These are phyloP conservation scores for Neoascochyta sp. DNA, from an alignment of 2,329 filamentous ascomycete genomes.

Conservation along the genomic window DNA sequence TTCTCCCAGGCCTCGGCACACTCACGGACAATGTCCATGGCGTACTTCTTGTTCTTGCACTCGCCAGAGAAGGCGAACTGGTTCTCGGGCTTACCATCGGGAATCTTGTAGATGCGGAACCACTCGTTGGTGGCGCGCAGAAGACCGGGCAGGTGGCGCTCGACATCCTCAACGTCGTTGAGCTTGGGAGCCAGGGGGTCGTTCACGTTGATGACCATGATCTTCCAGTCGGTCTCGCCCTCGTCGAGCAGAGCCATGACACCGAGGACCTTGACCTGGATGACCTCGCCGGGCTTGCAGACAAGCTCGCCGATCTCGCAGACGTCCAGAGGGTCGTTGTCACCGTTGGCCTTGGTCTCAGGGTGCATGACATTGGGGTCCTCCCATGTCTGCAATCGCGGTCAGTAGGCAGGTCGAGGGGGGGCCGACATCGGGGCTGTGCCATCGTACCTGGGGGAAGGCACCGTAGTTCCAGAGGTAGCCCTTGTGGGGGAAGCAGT, in stretches of 20 bases:
- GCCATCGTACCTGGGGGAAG: slow-evolving; percentile 79
- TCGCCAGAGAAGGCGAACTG: slow-evolving; percentile 99
- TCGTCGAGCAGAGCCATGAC: slow-evolving; percentile 99
- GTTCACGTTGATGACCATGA: slow-evolving; percentile 98
- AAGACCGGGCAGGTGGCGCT: slow-evolving; percentile 94
- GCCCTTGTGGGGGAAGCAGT: slow-evolving; percentile 99
- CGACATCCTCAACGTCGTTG: slow-evolving; percentile 98
- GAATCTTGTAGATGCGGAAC: slow-evolving; percentile 99
- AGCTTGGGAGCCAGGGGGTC: slow-evolving; percentile 95
- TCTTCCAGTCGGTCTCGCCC: slow-evolving; percentile 99
- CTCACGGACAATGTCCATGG: slow-evolving; percentile 91
- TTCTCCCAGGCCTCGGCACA: slow-evolving; percentile 97
- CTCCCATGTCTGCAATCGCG: slow-evolving; percentile 79
- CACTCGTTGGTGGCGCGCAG: slow-evolving; percentile 98
- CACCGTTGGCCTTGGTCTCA: slow-evolving; percentile 99
- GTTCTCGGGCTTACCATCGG: slow-evolving; percentile 99
- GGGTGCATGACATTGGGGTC: slow-evolving; percentile 94
- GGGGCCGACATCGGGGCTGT: slow-evolving; percentile 26
- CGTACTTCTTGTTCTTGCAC: slow-evolving; percentile 99
- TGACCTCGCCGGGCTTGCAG: slow-evolving; percentile 91
- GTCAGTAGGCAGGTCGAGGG: slow-evolving; percentile 22
- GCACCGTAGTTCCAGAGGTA: slow-evolving; percentile 99
- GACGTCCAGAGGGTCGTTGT: slow-evolving; percentile 98
- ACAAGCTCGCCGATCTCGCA: slow-evolving; percentile 99
- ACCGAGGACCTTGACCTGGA: slow-evolving; percentile 99